phyloP scores from a whole-genome alignment of 2,329 filamentous ascomycete genomes.

The Colletotrichum tamarilloi region DNA sequence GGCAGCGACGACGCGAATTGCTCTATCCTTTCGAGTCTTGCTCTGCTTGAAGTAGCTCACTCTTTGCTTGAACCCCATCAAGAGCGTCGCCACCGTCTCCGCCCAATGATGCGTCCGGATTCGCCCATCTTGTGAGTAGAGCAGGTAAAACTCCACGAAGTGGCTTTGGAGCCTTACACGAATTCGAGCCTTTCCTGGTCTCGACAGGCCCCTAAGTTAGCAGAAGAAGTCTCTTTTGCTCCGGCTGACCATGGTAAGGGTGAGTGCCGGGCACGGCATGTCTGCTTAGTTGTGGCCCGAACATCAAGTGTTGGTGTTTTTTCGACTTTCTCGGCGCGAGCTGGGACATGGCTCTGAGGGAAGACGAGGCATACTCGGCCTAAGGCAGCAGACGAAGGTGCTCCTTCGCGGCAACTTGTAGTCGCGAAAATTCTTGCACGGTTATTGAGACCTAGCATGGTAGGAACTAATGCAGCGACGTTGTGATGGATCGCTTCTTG shows the following conservation, averaged over 20 bases:
- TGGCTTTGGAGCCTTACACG: background rate
- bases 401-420: background rate
- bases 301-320: background rate
- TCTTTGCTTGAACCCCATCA: background rate
- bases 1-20: background rate
- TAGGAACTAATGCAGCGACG: background rate
- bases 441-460: background rate
- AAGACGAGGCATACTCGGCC: background rate
- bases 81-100: background rate
- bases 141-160: background rate
- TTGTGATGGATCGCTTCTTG: background rate
- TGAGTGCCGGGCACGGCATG: background rate
- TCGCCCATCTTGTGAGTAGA: background rate
- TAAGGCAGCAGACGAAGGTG: background rate
- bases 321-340: background rate
- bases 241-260: background rate
- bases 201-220: background rate
- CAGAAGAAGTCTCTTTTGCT: background rate
- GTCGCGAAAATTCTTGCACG: background rate
- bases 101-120: background rate
- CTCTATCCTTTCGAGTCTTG: background rate
- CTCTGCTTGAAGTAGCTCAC: background rate
- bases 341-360: background rate
- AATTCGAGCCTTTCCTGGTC: background rate
- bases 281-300: background rate